Percentiles rank a stretch among this genome's conserved stretches.
Evolutionary conservation across 2,329 filamentous ascomycete species (phyloP).

Genomic region (Remersonia thermophila): DNA sequence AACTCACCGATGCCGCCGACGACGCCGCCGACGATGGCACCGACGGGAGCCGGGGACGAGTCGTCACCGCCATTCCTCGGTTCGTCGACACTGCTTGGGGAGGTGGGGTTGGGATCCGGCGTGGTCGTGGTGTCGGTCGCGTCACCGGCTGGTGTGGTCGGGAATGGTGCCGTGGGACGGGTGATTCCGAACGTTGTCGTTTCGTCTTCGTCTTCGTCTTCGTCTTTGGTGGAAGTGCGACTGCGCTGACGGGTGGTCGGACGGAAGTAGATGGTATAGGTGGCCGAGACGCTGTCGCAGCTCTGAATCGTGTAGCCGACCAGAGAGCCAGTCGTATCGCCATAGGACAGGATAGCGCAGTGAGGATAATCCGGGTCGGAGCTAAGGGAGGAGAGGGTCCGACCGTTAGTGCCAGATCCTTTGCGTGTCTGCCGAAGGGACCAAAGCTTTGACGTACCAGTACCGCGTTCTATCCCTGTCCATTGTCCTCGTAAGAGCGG

Average conservation of each 20-base stretch:
- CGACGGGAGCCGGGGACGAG: constrained; percentile 4
- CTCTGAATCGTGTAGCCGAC: constrained; percentile 10
- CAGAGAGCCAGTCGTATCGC: constrained; percentile 3
- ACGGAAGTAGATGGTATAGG: constrained; percentile 2
- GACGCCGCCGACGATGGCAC: constrained; percentile 12
- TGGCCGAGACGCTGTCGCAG: constrained; percentile 5
- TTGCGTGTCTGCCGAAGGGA: too few species aligned
- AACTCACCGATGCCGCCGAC: constrained; percentile 12
- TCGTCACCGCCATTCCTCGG: not conserved
- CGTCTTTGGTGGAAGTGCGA: constrained; percentile 21
- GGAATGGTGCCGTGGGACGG: not conserved
- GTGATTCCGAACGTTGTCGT: too few species aligned
- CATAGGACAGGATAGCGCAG: constrained; percentile 9
- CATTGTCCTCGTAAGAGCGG: constrained; percentile 1
- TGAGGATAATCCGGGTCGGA: constrained; percentile 6
- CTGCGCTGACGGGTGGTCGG: not conserved
- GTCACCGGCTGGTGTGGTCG: not conserved
- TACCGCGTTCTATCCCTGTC: constrained; percentile 10
- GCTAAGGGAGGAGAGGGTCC: constrained; percentile 3
- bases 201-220: too few species aligned
- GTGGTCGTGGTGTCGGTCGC: too few species aligned
- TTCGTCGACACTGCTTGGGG: too few species aligned
- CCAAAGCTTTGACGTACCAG: constrained; percentile 8
- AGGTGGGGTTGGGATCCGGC: too few species aligned
- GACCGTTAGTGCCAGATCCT: too few species aligned